Evolutionary conservation across 2,329 filamentous ascomycete species (phyloP).

Genomic region (Ploettnerulaceae sp.): DNA sequence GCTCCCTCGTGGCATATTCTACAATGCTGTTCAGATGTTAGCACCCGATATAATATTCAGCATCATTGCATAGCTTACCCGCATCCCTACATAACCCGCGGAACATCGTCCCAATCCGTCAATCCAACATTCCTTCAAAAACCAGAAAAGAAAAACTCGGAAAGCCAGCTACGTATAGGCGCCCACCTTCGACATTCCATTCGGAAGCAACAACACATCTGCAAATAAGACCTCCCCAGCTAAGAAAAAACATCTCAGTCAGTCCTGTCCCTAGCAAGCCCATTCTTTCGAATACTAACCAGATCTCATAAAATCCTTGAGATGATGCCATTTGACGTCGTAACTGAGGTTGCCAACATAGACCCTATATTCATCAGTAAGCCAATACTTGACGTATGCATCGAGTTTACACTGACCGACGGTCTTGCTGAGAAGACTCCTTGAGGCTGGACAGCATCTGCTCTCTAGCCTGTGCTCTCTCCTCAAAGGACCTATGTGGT

Average conservation of each 20-base stretch:
- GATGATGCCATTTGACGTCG: constrained; percentile 99
- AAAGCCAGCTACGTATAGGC: constrained; percentile 83
- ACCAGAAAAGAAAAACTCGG: constrained; percentile 53
- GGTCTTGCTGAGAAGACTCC: constrained; percentile 96
- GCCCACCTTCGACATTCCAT: constrained; percentile 99
- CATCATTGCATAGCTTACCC: constrained; percentile 66
- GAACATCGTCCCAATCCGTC: constrained; percentile 95
- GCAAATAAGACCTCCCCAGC: constrained; percentile 99
- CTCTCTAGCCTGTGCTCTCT: constrained; percentile 77
- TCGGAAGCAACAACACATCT: constrained; percentile 98
- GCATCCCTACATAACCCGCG: constrained; percentile 96
- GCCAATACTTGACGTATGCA: not conserved
- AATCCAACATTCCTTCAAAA: constrained; percentile 93
- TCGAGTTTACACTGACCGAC: constrained; percentile 48
- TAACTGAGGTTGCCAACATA: constrained; percentile 99
- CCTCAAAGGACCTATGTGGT: constrained; percentile 75
- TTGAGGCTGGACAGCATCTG: constrained; percentile 94
- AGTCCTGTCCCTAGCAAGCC: constrained; percentile 36
- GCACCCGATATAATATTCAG: not conserved
- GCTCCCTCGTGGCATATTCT: constrained; percentile 99
- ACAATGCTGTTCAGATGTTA: constrained; percentile 68
- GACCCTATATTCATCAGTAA: constrained; percentile 46
- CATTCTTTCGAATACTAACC: constrained; percentile 57
- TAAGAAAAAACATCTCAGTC: constrained; percentile 40
- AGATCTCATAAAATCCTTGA: constrained; percentile 99